Conservation (phyloP, 495 filamentous ascomycete genomes). For the Chlorociboria aeruginascens region DNA sequence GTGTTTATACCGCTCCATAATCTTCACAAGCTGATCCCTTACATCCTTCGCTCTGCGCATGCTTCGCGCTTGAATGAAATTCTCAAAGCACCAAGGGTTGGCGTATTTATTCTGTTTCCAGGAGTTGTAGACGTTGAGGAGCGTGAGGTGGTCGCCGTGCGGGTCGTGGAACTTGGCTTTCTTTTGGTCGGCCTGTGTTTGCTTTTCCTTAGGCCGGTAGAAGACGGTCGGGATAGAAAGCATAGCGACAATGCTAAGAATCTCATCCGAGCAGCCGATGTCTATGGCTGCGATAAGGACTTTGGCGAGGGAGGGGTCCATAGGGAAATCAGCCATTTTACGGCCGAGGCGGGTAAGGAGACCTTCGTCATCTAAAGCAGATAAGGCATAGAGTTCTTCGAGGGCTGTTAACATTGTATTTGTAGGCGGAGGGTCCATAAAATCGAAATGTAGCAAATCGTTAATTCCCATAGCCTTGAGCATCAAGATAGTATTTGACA, state of each 20-base stretch:
- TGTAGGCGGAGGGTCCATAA: slow-evolving; percentile 95
- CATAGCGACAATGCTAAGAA: slow-evolving; percentile 93
- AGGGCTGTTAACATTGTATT: slow-evolving; percentile 96
- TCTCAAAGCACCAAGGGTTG: slow-evolving; percentile 91
- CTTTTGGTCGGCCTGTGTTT: slow-evolving; percentile 91
- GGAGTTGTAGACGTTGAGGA: slow-evolving; percentile 91
- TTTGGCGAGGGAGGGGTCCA: slow-evolving; percentile 77
- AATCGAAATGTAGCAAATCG: slow-evolving; percentile 93
- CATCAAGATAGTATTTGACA: slow-evolving; percentile 94
- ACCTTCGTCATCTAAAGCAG: slow-evolving; percentile 91
- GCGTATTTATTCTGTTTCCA: slow-evolving; percentile 79
- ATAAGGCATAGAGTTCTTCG: slow-evolving; percentile 88
- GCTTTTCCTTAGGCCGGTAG: slow-evolving; percentile 93
- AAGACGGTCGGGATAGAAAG: slow-evolving; percentile 75
- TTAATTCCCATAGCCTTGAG: slow-evolving; percentile 99
- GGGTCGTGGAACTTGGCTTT: slow-evolving; percentile 96
- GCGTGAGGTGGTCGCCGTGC: slow-evolving; percentile 83
- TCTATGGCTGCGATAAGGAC: slow-evolving; percentile 80
- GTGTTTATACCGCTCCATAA: slow-evolving; percentile 83
- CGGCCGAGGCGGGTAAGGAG: slow-evolving; percentile 83
- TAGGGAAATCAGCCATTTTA: slow-evolving; percentile 98
- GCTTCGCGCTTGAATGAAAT: slow-evolving; percentile 86
- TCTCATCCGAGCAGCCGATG: slow-evolving; percentile 81
- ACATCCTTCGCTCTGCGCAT: slow-evolving; percentile 89
- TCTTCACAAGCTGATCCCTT: slow-evolving; percentile 78